These are phyloP conservation scores for Moniliella sp. DNA, from an alignment of 1,284 basidiomycete species.

Conservation along the genomic window DNA sequence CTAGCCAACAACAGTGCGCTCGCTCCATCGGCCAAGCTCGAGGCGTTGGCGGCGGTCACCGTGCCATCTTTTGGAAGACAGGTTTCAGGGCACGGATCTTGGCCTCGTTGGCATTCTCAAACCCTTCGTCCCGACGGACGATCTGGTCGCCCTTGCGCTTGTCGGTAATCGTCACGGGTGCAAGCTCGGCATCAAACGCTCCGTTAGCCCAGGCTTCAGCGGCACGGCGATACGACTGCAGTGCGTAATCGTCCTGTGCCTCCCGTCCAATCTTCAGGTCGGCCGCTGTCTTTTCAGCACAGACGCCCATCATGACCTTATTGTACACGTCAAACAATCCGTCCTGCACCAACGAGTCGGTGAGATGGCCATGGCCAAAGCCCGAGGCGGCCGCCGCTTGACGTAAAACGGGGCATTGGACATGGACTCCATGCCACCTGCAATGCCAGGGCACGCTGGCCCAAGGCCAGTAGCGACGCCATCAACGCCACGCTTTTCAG, in stretches of 20 bases:
- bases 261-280: constrained; percentile 33
- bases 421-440: constrained; percentile 38
- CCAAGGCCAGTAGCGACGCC: constrained; percentile 36
- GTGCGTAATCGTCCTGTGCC: constrained; percentile 45
- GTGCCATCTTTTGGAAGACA: constrained; percentile 37
- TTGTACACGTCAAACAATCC: constrained; percentile 42
- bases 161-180: constrained; percentile 52
- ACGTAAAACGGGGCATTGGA: constrained; percentile 48
- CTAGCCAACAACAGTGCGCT: no score
- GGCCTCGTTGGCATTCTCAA: constrained; percentile 42
- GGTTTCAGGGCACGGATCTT: constrained; percentile 34
- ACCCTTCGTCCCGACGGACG: constrained; percentile 86
- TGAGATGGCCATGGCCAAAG: constrained; percentile 74
- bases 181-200: constrained; percentile 67
- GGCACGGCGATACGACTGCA: constrained; percentile 80
- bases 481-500: constrained; percentile 37
- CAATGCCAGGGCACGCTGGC: constrained; percentile 34
- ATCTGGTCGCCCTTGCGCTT: constrained; percentile 69
- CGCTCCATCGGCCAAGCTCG: constrained; percentile 70
- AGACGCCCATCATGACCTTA: constrained; percentile 18
- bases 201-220: no score
- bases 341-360: constrained; percentile 71
- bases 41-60: constrained; percentile 37
- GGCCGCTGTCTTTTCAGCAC: constrained; percentile 35
- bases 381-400: constrained; percentile 60